Base-by-base conservation (phyloP, 176 grass and related monocot genomes). In the Areca catechu region DNA sequence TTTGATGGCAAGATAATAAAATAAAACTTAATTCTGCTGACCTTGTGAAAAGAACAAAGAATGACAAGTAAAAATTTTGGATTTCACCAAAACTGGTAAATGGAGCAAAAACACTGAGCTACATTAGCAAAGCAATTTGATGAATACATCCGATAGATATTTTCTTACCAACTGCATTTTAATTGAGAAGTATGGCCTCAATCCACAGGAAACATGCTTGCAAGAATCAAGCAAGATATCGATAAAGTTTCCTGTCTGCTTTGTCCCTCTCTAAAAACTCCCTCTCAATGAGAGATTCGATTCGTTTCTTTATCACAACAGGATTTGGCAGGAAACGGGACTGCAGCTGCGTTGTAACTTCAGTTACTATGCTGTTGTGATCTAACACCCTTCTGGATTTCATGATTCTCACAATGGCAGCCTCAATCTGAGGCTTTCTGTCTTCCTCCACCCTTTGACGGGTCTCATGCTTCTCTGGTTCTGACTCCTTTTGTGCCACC, bases 241-340 rank as follows among this genome's bases (percentile, higher is more conserved):
- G 91, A 70, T 96, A 96, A 76, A 96, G 76, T 59, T 96, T 96
- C 67, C 91, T 86, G 74, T 96, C 86, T 64, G 75, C 60, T 80
- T 87, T 96, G 70, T 96, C 91, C 69, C 91, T 96, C 63, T 96
- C 91, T 63, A 96, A 90, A 60, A 96, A 96, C 51, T 96, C 91
- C 12, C 91, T 86, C 53, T 96, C 91, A 50, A 96, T 96, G 12
- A 96, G 74, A 65, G 86, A 90, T 62, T 96, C 91, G 19, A 96
- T 96, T 37, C 91, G 74, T 63, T 96, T 96, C 71, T 96, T 96
- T 60, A 96, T 90, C 62, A 96, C 78, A 79, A 96, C 86, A 24
- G 91, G 91, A 59, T 96, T 96, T 14, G 91, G 83, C 60, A 96
- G 77, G 83, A 96, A 96, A 20, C 91, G 82, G 1, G 80, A 74